Evolutionary conservation across 257 asterid genomes (phyloP).

Genomic region (Ilex asprella): DNA sequence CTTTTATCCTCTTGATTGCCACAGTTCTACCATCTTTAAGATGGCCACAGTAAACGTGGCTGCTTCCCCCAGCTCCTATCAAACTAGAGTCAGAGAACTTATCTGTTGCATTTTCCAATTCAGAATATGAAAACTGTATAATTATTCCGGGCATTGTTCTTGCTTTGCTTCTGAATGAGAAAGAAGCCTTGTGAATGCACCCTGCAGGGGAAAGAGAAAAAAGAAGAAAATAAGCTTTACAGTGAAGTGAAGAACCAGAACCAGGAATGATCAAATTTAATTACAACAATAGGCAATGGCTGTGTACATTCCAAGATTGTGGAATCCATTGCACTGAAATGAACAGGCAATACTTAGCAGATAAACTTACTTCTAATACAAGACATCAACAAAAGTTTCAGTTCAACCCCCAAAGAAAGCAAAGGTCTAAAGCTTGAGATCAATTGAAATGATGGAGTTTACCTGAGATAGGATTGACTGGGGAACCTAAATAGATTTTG

Average conservation of each 20-base stretch:
- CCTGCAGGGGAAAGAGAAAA: constrained; percentile 39
- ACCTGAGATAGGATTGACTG: constrained; percentile 44
- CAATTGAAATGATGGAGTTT: constrained; percentile 1
- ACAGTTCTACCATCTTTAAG: constrained; percentile 77
- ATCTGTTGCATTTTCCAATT: constrained; percentile 71
- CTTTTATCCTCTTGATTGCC: constrained; percentile 81
- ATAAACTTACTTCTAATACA: neutral
- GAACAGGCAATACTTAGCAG: neutral
- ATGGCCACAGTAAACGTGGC: constrained; percentile 75
- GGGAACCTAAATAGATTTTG: constrained; percentile 28
- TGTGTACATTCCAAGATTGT: neutral
- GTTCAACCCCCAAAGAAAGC: neutral
- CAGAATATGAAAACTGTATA: constrained; percentile 62
- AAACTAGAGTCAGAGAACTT: constrained; percentile 63
- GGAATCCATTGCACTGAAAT: too few species aligned
- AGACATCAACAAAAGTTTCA: neutral
- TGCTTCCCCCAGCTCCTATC: constrained; percentile 94
- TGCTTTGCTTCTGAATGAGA: constrained; percentile 37
- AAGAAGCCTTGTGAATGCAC: constrained; percentile 56
- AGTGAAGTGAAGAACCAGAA: neutral
- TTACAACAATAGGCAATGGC: constrained; percentile 1
- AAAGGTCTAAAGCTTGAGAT: neutral
- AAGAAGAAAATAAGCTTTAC: neutral
- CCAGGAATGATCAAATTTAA: neutral
- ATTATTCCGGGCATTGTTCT: constrained; percentile 57